phyloP scores from a whole-genome alignment of 768 basidiomycete species.

The Pisolithus microcarpus region DNA sequence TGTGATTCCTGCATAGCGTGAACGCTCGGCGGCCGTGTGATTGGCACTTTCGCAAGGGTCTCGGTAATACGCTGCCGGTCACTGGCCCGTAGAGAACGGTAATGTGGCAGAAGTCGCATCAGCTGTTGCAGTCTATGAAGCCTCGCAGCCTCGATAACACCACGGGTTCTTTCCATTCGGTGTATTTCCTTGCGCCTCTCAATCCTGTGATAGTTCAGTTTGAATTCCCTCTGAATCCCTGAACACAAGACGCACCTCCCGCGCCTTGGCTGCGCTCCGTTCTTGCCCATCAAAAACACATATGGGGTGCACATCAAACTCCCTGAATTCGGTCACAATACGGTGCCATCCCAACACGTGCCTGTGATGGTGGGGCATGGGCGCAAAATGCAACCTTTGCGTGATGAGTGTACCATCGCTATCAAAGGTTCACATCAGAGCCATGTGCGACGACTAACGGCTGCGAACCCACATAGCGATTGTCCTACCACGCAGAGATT shows the following conservation, averaged over 20 bases:
- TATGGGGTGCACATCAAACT: slow-evolving; percentile 49
- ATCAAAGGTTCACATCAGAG: not conserved
- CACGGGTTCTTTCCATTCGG: slow-evolving; percentile 42
- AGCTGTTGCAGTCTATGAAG: slow-evolving; percentile 45
- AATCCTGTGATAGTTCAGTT: slow-evolving; percentile 32
- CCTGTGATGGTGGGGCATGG: slow-evolving; percentile 51
- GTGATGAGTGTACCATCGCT: slow-evolving; percentile 87
- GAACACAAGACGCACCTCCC: slow-evolving; percentile 45
- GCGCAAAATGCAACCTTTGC: slow-evolving; percentile 72
- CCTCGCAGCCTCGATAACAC: slow-evolving; percentile 51
- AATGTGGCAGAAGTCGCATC: slow-evolving; percentile 31
- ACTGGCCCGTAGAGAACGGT: slow-evolving; percentile 27
- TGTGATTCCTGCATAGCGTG: not conserved
- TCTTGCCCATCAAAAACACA: slow-evolving; percentile 78
- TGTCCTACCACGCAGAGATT: slow-evolving; percentile 53
- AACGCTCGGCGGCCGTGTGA: not conserved
- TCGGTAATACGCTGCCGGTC: slow-evolving; percentile 25
- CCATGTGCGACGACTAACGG: not conserved
- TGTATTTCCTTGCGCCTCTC: slow-evolving; percentile 49
- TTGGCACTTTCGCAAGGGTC: slow-evolving; percentile 11
- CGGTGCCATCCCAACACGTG: slow-evolving; percentile 79
- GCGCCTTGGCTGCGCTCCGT: slow-evolving; percentile 59
- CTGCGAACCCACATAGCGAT: slow-evolving; percentile 57
- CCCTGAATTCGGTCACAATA: slow-evolving; percentile 54
- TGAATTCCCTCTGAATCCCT: not conserved